Conservation (phyloP, 2,329 filamentous ascomycete species). For the Phoma sp. region DNA sequence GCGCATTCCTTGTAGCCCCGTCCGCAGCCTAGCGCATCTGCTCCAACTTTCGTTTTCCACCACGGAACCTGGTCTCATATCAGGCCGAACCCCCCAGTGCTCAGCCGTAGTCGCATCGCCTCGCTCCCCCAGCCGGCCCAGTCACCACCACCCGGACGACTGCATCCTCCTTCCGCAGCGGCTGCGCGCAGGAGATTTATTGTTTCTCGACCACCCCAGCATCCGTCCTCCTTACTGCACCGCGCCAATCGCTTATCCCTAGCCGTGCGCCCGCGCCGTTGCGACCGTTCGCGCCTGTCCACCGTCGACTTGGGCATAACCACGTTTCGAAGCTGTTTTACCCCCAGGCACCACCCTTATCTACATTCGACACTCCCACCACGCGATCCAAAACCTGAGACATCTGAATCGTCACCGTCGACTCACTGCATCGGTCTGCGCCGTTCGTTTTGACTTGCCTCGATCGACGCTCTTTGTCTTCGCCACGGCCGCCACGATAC, state of each 20-base stretch:
- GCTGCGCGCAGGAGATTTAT: constrained; percentile 14
- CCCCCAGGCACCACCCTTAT: constrained; percentile 24
- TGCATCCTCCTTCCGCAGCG: constrained; percentile 24
- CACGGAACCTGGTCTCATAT: constrained; percentile 27
- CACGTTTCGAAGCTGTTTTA: constrained; percentile 48
- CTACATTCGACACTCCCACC: constrained; percentile 25
- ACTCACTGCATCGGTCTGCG: constrained; percentile 29
- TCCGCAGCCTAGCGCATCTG: constrained; percentile 34
- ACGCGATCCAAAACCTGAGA: constrained; percentile 26
- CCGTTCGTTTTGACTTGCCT: constrained; percentile 25
- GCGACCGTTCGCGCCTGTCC: constrained; percentile 4
- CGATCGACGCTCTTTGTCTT: constrained; percentile 42
- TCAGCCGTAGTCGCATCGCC: constrained; percentile 20
- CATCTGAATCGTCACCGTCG: constrained; percentile 25
- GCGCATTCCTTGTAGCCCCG: constrained; percentile 32
- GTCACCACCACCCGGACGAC: constrained; percentile 16
- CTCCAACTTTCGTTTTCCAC: constrained; percentile 22
- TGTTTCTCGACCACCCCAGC: constrained; percentile 9
- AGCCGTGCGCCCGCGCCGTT: constrained; percentile 12
- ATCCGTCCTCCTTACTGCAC: constrained; percentile 24
- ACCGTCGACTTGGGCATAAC: constrained; percentile 31
- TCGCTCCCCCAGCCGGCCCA: constrained; percentile 20
- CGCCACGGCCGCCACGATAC: constrained; percentile 33
- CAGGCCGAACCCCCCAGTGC: constrained; percentile 25
- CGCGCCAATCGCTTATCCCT: constrained; percentile 36